Evolutionary conservation across 345 rosid species (phyloP).

Genomic region (Bruguiera parviflora): DNA sequence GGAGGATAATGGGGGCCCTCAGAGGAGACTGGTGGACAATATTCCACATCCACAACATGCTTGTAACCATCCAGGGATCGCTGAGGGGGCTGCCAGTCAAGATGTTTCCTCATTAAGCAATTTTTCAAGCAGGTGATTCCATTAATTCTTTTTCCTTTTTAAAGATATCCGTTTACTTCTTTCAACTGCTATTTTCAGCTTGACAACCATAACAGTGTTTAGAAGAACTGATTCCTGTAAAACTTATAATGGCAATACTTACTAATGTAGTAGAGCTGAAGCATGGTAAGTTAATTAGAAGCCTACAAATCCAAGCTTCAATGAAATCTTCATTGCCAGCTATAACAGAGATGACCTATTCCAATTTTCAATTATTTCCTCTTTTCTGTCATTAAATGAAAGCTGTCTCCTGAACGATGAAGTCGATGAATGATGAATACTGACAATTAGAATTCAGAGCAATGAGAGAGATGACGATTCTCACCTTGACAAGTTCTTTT

Average conservation of each 20-base stretch:
- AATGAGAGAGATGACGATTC: constrained; percentile 4
- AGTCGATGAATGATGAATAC: background rate
- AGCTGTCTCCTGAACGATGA: background rate
- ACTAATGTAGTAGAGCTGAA: too few species aligned
- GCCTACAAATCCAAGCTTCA: too few species aligned
- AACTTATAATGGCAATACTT: too few species aligned
- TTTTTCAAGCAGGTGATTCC: too few species aligned
- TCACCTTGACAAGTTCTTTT: constrained; percentile 78
- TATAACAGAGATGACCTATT: too few species aligned
- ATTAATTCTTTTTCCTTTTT: too few species aligned
- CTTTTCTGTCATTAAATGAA: background rate
- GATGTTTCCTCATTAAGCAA: background rate
- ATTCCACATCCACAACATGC: constrained; percentile 88
- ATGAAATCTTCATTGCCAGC: too few species aligned
- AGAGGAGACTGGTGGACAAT: constrained; percentile 78
- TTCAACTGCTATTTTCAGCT: too few species aligned
- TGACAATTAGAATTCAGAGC: background rate
- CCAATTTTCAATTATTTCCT: background rate
- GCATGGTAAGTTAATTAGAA: too few species aligned
- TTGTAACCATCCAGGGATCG: constrained; percentile 93
- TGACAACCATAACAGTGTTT: too few species aligned
- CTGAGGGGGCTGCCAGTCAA: constrained; percentile 60
- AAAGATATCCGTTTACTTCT: too few species aligned
- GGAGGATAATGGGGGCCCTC: constrained; percentile 83
- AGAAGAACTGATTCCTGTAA: too few species aligned